A percentile compares a stretch with the other conserved stretches of the same genome.
These are phyloP conservation scores for Apiospora koreana DNA, from an alignment of 2,329 filamentous ascomycete species.

Conservation along the genomic window DNA sequence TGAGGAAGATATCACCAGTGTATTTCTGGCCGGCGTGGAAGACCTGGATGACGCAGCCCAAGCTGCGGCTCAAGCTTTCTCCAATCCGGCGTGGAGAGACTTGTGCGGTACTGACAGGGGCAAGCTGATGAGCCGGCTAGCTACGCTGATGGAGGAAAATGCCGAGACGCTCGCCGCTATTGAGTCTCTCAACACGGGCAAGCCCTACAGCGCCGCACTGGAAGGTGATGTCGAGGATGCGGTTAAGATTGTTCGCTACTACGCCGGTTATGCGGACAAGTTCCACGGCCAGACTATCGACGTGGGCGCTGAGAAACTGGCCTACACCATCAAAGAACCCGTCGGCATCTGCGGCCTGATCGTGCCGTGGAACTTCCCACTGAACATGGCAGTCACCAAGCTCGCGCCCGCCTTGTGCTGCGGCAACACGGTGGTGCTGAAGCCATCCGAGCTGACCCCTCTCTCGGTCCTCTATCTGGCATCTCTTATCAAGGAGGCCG, in stretches of 20 bases:
- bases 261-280: slow-evolving; percentile 91
- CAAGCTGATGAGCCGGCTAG: slow-evolving; percentile 71
- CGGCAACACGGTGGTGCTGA: slow-evolving; percentile 72
- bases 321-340: slow-evolving; percentile 81
- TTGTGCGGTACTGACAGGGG: slow-evolving; percentile 72
- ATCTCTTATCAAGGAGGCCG: slow-evolving; percentile 70
- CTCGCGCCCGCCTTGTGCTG: slow-evolving; percentile 71
- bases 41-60: slow-evolving; percentile 78
- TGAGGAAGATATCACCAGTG: slow-evolving; percentile 81
- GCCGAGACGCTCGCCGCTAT: slow-evolving; percentile 74
- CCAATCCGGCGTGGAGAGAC: slow-evolving; percentile 65
- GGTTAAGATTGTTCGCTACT: slow-evolving; percentile 76
- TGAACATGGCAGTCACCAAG: slow-evolving; percentile 84
- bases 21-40: slow-evolving; percentile 86
- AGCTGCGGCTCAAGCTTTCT: slow-evolving; percentile 83
- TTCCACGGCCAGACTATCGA: slow-evolving; percentile 84
- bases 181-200: slow-evolving; percentile 87
- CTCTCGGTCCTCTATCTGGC: slow-evolving; percentile 68
- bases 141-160: slow-evolving; percentile 79
- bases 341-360: slow-evolving; percentile 82
- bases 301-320: slow-evolving; percentile 74
- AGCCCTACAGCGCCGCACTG: slow-evolving; percentile 70
- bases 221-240: slow-evolving; percentile 72
- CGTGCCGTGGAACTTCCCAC: slow-evolving; percentile 87
- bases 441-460: slow-evolving; percentile 76